Percentiles rank a stretch among this genome's conserved stretches.
phyloP scores from a whole-genome alignment of 352 stramenopile genomes.

The Pythium periplocum region DNA sequence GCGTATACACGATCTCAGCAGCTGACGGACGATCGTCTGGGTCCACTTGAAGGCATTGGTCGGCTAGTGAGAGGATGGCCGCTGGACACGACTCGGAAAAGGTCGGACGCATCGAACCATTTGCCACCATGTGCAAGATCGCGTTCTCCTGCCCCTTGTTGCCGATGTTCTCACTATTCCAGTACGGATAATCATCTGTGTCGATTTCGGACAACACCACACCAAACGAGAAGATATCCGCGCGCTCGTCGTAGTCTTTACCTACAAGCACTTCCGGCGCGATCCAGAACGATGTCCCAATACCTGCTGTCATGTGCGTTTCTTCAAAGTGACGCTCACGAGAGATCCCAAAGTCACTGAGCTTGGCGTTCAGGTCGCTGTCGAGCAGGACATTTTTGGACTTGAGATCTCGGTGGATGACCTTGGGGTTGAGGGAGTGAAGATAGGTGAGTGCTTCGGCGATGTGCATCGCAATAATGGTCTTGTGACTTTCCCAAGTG shows the following conservation, averaged over 20 bases:
- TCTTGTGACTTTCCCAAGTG: slow-evolving; percentile 51
- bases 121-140: slow-evolving; percentile 62
- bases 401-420: slow-evolving; percentile 40
- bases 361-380: slow-evolving; percentile 54
- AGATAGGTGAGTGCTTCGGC: slow-evolving; percentile 40
- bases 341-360: slow-evolving; percentile 75
- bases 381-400: slow-evolving; percentile 36
- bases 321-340: slow-evolving; percentile 52
- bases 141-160: slow-evolving; percentile 42
- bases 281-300: slow-evolving; percentile 73
- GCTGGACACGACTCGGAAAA: slow-evolving; percentile 46
- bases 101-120: slow-evolving; percentile 41
- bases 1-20: slow-evolving; percentile 48
- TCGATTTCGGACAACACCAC: slow-evolving; percentile 52
- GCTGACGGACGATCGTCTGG: slow-evolving; percentile 53
- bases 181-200: slow-evolving; percentile 59
- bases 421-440: slow-evolving; percentile 55
- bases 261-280: slow-evolving; percentile 56
- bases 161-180: slow-evolving; percentile 44
- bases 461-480: slow-evolving; percentile 46
- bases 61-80: slow-evolving; percentile 37
- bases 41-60: slow-evolving; percentile 43
- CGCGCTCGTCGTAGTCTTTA: slow-evolving; percentile 48
- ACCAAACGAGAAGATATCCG: slow-evolving; percentile 51
- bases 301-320: slow-evolving; percentile 63